Percentiles rank a stretch among this genome's conserved stretches.
These are phyloP conservation scores for Aspergillus sp. DNA, from an alignment of 2,329 filamentous ascomycete species.

Conservation along the genomic window DNA sequence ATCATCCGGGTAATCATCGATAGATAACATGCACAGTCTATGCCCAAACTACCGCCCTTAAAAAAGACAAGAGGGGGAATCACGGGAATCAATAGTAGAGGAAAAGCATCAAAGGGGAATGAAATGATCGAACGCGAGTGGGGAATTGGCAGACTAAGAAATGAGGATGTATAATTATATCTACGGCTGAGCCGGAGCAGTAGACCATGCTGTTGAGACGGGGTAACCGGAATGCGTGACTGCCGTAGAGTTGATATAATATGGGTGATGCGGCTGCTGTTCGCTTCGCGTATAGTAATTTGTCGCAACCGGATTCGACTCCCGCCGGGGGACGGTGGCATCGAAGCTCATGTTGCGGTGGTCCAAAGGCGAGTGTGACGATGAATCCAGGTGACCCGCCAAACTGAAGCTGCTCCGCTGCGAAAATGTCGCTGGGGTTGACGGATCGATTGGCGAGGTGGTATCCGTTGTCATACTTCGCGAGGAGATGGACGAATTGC, in stretches of 20 bases:
- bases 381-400: conserved; percentile 37
- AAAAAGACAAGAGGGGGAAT: conserved; percentile 17
- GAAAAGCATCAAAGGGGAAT: conserved; percentile 19
- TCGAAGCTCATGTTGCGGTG: conserved; percentile 40
- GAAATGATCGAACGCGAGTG: conserved; percentile 9
- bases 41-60: conserved; percentile 30
- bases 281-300: conserved; percentile 41
- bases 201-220: conserved; percentile 42
- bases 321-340: conserved; percentile 39
- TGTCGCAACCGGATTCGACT: conserved; percentile 39
- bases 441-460: conserved; percentile 44
- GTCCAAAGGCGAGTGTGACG: conserved; percentile 35
- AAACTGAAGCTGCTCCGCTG: conserved; percentile 43
- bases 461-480: conserved; percentile 44
- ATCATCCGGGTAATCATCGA: conserved; percentile 25
- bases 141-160: background rate
- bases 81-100: conserved; percentile 14
- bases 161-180: conserved; percentile 29
- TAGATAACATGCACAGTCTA: conserved; percentile 30
- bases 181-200: conserved; percentile 43
- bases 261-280: conserved; percentile 37
- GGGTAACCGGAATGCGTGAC: conserved; percentile 40
- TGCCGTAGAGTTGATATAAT: conserved; percentile 36
- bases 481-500: conserved; percentile 46
- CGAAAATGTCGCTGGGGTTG: conserved; percentile 42